Evolutionary conservation across 306 rosid species (phyloP), one percentile per base, ranked within the genome.

Genomic region (Chamaecrista fasciculata): DNA sequence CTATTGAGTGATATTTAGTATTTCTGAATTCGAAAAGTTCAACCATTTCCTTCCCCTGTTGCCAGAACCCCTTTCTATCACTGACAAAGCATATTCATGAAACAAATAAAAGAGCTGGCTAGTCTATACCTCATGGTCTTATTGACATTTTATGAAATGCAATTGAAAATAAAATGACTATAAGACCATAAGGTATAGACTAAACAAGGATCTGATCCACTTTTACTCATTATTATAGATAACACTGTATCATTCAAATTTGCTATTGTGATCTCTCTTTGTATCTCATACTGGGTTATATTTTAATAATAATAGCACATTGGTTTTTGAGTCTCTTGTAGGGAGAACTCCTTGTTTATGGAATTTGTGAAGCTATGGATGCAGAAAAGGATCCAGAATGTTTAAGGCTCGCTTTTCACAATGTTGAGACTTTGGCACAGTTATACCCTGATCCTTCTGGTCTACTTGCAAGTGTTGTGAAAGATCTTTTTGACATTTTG

Each of bases 301-400:
- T 69, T 61, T 37, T 55, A 5, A 14, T 14, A 33, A 59, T 60
- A 23, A 23, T 39, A 37, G 48, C 16, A n/a, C 34, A 2, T 46
- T 70, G 55, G 59, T 70, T 75, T 48, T 77, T 51, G 61, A 67
- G 67, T 81, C 67, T 82, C 66, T 42, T 83, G 67, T 70, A 94
- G 96, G 99, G 85, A 71, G 99, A 86, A 58, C 81, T 56, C 44
- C 90, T 91, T 79, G 62, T 90, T 31, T 83, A 69, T 82, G 92
- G 87, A 70, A 81, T 86, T 80, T 94, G 92, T 81, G 97, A 81
- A 88, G 91, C 96, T 51, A 55, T 91, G 58, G 99, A 94, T 71
- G 73, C 84, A 66, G 99, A 94, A 76, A 94, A 81, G 81, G 98
- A 94, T 86, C 99, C 96, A 52, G 91, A 84, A 61, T 94, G 99